Conservation (phyloP, 441 rosid genomes). For the Pelargonium fulgidum region DNA sequence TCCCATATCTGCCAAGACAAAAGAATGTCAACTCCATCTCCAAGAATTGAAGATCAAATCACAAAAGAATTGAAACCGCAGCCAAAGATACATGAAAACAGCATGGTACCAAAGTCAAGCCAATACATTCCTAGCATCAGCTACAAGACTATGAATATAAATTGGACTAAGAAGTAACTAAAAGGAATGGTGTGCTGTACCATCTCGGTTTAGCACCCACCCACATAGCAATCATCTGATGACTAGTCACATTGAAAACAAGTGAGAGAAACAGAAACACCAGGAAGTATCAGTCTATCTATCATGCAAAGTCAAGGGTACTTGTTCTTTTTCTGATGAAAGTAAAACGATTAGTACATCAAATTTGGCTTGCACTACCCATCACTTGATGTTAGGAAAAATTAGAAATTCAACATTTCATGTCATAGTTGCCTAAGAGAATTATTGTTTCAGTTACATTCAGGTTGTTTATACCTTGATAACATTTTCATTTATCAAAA, state of each 20-base stretch:
- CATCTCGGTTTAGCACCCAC: background rate
- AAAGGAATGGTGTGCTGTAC: background rate
- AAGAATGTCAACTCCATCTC: background rate
- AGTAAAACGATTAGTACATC: background rate
- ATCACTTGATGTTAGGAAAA: background rate
- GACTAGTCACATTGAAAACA: too few species aligned
- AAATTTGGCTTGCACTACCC: background rate
- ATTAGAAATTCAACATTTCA: background rate
- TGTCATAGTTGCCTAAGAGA: background rate
- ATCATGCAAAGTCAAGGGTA: background rate
- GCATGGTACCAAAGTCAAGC: background rate
- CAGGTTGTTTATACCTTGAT: background rate
- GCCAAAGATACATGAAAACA: background rate
- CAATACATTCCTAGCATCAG: background rate
- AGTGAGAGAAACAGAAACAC: background rate
- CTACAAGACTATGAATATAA: background rate
- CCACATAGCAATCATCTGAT: background rate
- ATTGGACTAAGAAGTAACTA: background rate
- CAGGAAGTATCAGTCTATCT: background rate
- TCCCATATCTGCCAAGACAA: constrained; percentile 58
- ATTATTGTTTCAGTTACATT: background rate
- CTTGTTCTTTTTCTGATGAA: background rate
- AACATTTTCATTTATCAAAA: background rate
- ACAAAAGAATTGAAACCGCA: background rate
- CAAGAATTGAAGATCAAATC: background rate